Percentiles rank a stretch among this genome's conserved stretches.
These are phyloP conservation scores for Fusarium domesticum DNA, from an alignment of 2,329 filamentous ascomycete genomes.

Conservation along the genomic window DNA sequence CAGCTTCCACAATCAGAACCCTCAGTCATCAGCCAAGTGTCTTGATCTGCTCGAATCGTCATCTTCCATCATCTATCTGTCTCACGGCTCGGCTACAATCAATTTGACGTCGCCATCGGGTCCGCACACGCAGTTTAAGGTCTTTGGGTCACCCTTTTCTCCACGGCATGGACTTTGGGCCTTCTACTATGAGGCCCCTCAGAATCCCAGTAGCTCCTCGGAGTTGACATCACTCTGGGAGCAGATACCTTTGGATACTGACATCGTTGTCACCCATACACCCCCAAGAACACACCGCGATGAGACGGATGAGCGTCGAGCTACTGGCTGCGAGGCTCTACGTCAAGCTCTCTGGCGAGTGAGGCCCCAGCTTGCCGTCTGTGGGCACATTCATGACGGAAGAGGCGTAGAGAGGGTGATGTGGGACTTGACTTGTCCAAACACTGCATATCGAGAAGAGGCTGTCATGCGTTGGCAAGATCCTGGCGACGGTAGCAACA, in stretches of 20 bases:
- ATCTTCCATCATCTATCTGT: constrained; percentile 60
- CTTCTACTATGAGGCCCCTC: constrained; percentile 56
- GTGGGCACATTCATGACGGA: constrained; percentile 69
- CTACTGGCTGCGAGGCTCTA: constrained; percentile 60
- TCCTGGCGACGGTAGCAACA: constrained; percentile 51
- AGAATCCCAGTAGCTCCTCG: constrained; percentile 11
- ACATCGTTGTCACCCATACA: constrained; percentile 70
- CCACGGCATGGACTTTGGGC: constrained; percentile 60
- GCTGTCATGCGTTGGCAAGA: constrained; percentile 54
- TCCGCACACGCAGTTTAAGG: constrained; percentile 57
- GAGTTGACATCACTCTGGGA: constrained; percentile 53
- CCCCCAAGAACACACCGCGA: constrained; percentile 62
- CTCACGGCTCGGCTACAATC: constrained; percentile 54
- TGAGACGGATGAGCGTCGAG: constrained; percentile 36
- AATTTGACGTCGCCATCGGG: constrained; percentile 52
- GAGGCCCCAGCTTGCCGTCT: constrained; percentile 63
- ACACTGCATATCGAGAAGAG: constrained; percentile 45
- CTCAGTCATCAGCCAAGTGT: constrained; percentile 54
- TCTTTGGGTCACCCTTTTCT: constrained; percentile 71
- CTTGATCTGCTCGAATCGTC: constrained; percentile 52
- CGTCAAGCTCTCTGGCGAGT: constrained; percentile 56
- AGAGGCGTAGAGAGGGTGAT: constrained; percentile 60
- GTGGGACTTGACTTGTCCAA: constrained; percentile 51
- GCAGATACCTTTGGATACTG: constrained; percentile 56
- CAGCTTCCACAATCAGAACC: constrained; percentile 54